phyloP scores from a whole-genome alignment of 345 rosid genomes.

The Euphorbia lathyris region DNA sequence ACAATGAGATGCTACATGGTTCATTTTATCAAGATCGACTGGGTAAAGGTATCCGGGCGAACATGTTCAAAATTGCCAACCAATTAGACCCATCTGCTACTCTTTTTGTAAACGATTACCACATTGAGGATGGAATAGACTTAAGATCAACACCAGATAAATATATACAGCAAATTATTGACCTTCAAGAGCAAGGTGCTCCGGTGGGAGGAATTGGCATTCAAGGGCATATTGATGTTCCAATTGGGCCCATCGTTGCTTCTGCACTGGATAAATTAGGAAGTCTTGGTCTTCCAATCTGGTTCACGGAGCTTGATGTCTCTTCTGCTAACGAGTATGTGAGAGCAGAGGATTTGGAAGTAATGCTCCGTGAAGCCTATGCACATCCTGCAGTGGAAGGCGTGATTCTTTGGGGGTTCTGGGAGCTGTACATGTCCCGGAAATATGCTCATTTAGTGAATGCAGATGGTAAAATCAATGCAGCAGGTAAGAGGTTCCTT shows the following conservation, averaged over 20 bases:
- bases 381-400: constrained; percentile 32
- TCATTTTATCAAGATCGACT: constrained; percentile 66
- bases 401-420: constrained; percentile 29
- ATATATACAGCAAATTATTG: constrained; percentile 57
- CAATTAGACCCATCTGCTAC: constrained; percentile 66
- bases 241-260: constrained; percentile 45
- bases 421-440: constrained; percentile 27
- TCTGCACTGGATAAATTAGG: constrained; percentile 43
- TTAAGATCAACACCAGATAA: constrained; percentile 61
- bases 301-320: constrained; percentile 60
- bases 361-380: constrained; percentile 29
- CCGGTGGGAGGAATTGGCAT: constrained; percentile 48
- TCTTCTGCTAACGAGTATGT: constrained; percentile 38
- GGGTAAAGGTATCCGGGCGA: constrained; percentile 48
- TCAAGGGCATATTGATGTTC: constrained; percentile 52
- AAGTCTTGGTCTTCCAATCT: constrained; percentile 48
- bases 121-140: constrained; percentile 80
- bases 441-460: constrained; percentile 25
- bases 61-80: constrained; percentile 64
- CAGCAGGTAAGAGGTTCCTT: constrained; percentile 28
- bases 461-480: constrained; percentile 27
- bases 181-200: constrained; percentile 62
- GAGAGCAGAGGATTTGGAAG: constrained; percentile 26
- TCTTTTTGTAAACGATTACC: constrained; percentile 86
- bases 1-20: constrained; percentile 67